phyloP scores from a whole-genome alignment of 805 yeast genomes.

The Candida chilensis region DNA sequence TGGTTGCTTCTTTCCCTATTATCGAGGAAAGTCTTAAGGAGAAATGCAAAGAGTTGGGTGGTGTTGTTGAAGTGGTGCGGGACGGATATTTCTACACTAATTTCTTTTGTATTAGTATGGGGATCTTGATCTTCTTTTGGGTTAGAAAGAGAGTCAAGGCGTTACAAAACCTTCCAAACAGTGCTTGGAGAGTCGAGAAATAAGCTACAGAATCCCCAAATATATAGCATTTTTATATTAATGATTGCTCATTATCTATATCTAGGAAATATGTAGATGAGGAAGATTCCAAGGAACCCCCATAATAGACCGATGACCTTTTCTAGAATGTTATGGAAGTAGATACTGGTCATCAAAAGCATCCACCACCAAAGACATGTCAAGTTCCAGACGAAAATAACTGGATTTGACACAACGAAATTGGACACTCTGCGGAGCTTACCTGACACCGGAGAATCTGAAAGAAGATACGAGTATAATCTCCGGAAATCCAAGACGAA shows the following conservation, averaged over 20 bases:
- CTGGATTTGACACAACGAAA: constrained; percentile 14
- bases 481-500: not conserved
- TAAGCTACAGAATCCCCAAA: not conserved
- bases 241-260: constrained; percentile 2
- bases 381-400: constrained; percentile 13
- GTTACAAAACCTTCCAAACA: constrained; percentile 64
- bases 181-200: constrained; percentile 63
- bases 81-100: constrained; percentile 89
- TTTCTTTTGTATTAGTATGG: constrained; percentile 58
- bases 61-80: constrained; percentile 38
- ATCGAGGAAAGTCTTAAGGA: constrained; percentile 28
- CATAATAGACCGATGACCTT: constrained; percentile 62
- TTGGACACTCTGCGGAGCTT: not conserved
- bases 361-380: constrained; percentile 71
- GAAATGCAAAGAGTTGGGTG: constrained; percentile 44
- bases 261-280: constrained; percentile 34
- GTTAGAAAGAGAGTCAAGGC: constrained; percentile 51
- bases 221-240: not conserved
- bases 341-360: constrained; percentile 74
- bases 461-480: not conserved
- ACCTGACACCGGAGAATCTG: not conserved
- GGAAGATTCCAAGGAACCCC: constrained; percentile 42
- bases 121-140: constrained; percentile 59
- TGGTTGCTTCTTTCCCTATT: constrained; percentile 6
- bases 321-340: constrained; percentile 77